Conservation (phyloP, 2,329 filamentous ascomycete genomes). For the Nigrograna mackinnonii region DNA sequence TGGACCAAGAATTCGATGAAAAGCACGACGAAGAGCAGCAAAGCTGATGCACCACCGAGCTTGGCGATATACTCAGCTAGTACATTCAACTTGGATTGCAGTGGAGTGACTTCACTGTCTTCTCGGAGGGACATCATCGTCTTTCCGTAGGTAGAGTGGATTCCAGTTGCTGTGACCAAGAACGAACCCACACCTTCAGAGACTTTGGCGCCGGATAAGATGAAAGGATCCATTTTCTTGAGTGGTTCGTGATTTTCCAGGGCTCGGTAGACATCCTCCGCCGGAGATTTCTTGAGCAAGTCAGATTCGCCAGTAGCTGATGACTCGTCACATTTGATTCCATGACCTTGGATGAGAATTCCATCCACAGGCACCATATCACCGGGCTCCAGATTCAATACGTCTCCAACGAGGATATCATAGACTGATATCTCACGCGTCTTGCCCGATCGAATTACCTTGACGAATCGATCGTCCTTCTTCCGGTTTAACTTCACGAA, state of each 20-base stretch:
- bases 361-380: slow-evolving; percentile 74
- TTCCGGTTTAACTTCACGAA: slow-evolving; percentile 81
- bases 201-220: slow-evolving; percentile 84
- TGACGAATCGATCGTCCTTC: slow-evolving; percentile 75
- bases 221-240: slow-evolving; percentile 77
- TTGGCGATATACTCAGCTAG: slow-evolving; percentile 82
- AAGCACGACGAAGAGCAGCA: slow-evolving; percentile 81
- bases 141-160: slow-evolving; percentile 75
- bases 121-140: slow-evolving; percentile 79
- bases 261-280: slow-evolving; percentile 66
- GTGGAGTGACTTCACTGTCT: slow-evolving; percentile 75
- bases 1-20: slow-evolving; percentile 82
- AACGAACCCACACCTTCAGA: slow-evolving; percentile 77
- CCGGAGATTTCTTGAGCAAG: slow-evolving; percentile 68
- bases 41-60: slow-evolving; percentile 73
- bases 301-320: slow-evolving; percentile 78
- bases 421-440: slow-evolving; percentile 71
- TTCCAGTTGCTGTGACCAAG: slow-evolving; percentile 73
- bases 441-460: slow-evolving; percentile 75
- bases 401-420: slow-evolving; percentile 73
- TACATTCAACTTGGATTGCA: slow-evolving; percentile 77
- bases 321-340: slow-evolving; percentile 73
- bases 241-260: slow-evolving; percentile 65
- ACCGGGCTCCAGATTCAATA: slow-evolving; percentile 73
- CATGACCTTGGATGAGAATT: slow-evolving; percentile 70